phyloP scores from a whole-genome alignment of 306 rosid genomes.

The Cicer pinnatifidum region DNA sequence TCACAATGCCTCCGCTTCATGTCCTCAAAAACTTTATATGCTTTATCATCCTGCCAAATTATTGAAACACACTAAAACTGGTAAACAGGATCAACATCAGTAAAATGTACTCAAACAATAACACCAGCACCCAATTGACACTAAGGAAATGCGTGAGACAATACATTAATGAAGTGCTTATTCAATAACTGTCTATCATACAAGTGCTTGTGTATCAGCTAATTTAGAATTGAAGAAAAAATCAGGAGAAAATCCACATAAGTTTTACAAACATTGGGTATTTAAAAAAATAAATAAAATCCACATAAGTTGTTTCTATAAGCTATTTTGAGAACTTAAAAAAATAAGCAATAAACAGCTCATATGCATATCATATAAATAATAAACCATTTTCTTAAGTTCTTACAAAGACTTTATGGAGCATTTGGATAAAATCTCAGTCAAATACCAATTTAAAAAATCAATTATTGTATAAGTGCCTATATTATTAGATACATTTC shows the following conservation, averaged over 20 bases:
- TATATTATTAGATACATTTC: neutral
- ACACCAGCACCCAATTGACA: neutral
- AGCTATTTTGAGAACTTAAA: neutral
- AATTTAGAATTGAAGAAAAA: neutral
- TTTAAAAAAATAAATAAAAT: neutral
- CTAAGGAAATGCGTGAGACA: neutral
- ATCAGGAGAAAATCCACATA: neutral
- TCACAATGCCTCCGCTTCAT: conserved; percentile 85
- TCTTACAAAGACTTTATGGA: neutral
- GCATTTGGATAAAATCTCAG: neutral
- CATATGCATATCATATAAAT: neutral
- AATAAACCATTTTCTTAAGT: neutral
- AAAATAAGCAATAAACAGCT: neutral
- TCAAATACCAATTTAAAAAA: neutral
- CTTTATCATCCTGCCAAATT: conserved; percentile 71
- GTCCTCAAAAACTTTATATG: conserved; percentile 75
- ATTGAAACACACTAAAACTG: conserved; percentile 40
- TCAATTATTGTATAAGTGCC: neutral
- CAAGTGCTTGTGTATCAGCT: neutral
- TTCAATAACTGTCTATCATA: neutral
- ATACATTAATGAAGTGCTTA: neutral
- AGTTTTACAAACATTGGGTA: too few relatives aligned
- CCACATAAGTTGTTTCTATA: neutral
- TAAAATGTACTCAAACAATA: conserved; percentile 17
- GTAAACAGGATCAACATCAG: conserved; percentile 45